These are phyloP conservation scores for Pestalotiopsis sp. DNA, from an alignment of 2,329 filamentous ascomycete genomes.

Conservation along the genomic window DNA sequence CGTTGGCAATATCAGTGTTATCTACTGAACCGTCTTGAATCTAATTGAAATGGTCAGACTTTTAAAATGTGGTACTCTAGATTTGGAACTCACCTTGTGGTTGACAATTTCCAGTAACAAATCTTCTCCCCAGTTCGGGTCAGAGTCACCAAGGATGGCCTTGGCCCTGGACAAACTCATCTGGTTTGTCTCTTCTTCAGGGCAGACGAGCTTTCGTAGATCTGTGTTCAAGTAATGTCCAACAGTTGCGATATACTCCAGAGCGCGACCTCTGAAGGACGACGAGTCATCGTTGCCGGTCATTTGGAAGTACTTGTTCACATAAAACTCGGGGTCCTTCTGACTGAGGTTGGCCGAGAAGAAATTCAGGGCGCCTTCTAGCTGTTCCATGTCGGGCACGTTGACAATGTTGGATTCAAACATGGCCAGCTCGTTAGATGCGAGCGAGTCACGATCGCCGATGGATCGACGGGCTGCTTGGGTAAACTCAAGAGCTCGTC, in stretches of 20 bases:
- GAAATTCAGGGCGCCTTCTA: slow-evolving; percentile 26
- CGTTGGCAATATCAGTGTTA: slow-evolving; percentile 26
- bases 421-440: slow-evolving; percentile 19
- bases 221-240: slow-evolving; percentile 24
- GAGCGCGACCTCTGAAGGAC: slow-evolving; percentile 18
- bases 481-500: slow-evolving; percentile 25
- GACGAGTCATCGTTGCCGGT: slow-evolving; percentile 16
- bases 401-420: not conserved
- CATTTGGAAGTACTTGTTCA: slow-evolving; percentile 24
- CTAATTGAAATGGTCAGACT: slow-evolving; percentile 1
- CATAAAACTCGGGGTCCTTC: slow-evolving; percentile 19
- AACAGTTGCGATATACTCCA: slow-evolving; percentile 28
- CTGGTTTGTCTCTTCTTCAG: not conserved
- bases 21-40: slow-evolving; percentile 17
- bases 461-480: slow-evolving; percentile 28
- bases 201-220: slow-evolving; percentile 22
- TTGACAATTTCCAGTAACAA: slow-evolving; percentile 29
- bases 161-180: not conserved
- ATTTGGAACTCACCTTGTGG: slow-evolving; percentile 23
- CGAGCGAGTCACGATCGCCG: slow-evolving; percentile 23
- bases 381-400: slow-evolving; percentile 7
- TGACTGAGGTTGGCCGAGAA: slow-evolving; percentile 19
- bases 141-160: slow-evolving; percentile 21
- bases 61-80: not conserved
- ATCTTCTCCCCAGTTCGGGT: slow-evolving; percentile 27